A percentile compares a stretch with the other conserved stretches of the same genome.
phyloP scores from a whole-genome alignment of 1,139 yeast genomes.

The Magnusiomyces clavatus region DNA sequence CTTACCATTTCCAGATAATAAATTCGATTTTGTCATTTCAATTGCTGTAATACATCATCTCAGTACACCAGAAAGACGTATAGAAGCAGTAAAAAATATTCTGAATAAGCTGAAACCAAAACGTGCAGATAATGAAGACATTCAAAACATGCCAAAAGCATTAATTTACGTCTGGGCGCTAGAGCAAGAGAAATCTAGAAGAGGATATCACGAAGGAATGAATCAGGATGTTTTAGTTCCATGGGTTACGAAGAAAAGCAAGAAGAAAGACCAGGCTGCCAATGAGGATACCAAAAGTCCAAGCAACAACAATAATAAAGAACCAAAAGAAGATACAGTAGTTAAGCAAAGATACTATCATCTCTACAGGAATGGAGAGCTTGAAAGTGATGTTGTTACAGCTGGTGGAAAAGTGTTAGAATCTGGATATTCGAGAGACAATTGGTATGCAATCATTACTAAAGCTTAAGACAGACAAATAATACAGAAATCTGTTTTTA shows the following conservation, averaged over 20 bases:
- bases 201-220: conserved; percentile 86
- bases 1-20: conserved; percentile 53
- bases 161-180: conserved; percentile 93
- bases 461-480: not conserved
- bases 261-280: conserved; percentile 19
- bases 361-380: conserved; percentile 74
- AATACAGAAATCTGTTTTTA: too few relatives aligned
- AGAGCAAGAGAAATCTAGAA: conserved; percentile 76
- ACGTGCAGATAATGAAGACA: too few relatives aligned
- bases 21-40: conserved; percentile 85
- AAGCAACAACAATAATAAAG: conserved; percentile 18
- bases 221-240: conserved; percentile 93
- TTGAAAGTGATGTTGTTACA: conserved; percentile 53
- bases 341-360: conserved; percentile 85
- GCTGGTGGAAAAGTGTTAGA: conserved; percentile 65
- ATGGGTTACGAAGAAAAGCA: conserved; percentile 61
- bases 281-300: conserved; percentile 12
- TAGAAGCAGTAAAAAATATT: conserved; percentile 64
- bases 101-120: conserved; percentile 48
- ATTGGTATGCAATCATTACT: conserved; percentile 75
- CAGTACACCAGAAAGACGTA: conserved; percentile 71
- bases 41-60: conserved; percentile 96
- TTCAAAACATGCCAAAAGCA: conserved; percentile 44
- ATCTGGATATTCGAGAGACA: conserved; percentile 85
- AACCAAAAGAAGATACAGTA: conserved; percentile 17